Conservation (phyloP, 768 basidiomycete genomes). For the Inosperma sp. region DNA sequence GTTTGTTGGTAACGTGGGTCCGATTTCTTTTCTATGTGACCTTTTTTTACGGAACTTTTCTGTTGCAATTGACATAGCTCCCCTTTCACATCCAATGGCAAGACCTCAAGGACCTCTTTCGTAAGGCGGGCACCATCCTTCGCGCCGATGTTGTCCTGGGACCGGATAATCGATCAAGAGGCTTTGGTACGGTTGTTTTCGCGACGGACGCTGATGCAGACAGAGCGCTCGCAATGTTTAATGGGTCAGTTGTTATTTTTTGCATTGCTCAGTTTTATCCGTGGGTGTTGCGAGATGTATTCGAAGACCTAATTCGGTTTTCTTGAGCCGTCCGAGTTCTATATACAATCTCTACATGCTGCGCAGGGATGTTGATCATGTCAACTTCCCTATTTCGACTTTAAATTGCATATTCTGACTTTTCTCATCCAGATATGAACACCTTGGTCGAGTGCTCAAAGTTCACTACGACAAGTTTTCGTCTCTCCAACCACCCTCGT, state of each 20-base stretch:
- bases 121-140: conserved; percentile 83
- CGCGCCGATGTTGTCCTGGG: conserved; percentile 90
- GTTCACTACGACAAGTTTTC: conserved; percentile 89
- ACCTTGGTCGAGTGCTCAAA: conserved; percentile 80
- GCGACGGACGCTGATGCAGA: conserved; percentile 81
- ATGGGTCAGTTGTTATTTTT: conserved; percentile 58
- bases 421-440: conserved; percentile 62
- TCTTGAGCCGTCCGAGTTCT: no score
- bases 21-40: conserved; percentile 44
- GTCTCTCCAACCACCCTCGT: conserved; percentile 1
- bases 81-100: conserved; percentile 98
- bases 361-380: background rate
- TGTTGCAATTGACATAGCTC: conserved; percentile 43
- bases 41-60: conserved; percentile 5
- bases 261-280: conserved; percentile 1
- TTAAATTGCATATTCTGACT: no score
- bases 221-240: conserved; percentile 80
- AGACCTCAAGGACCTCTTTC: conserved; percentile 93
- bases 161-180: conserved; percentile 82
- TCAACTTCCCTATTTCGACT: no score
- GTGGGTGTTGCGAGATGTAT: background rate
- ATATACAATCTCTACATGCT: background rate
- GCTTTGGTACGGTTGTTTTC: conserved; percentile 90
- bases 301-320: background rate
- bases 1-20: conserved; percentile 83